Conservation (phyloP, 1,139 yeast genomes). For the Protomyces gravidus region DNA sequence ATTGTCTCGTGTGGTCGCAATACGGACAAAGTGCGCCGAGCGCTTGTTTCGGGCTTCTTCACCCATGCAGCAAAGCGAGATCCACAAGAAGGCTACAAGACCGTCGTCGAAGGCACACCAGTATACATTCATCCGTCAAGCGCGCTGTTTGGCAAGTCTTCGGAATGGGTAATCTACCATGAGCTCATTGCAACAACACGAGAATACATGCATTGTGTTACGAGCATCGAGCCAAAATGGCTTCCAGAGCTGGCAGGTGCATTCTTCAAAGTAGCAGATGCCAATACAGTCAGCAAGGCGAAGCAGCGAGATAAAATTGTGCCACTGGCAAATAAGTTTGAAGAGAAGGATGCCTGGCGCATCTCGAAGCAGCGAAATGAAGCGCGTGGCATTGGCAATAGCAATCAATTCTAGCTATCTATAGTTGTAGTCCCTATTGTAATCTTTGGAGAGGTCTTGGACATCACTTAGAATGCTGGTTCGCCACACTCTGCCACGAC, state of each 20-base stretch:
- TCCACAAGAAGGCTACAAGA: constrained; percentile 70
- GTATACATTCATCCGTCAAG: constrained; percentile 90
- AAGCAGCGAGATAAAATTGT: constrained; percentile 52
- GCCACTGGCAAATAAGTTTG: constrained; percentile 58
- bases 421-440: background rate
- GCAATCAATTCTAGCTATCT: background rate
- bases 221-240: constrained; percentile 81
- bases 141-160: constrained; percentile 64
- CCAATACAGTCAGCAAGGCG: constrained; percentile 43
- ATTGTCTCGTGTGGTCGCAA: constrained; percentile 60
- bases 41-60: constrained; percentile 83
- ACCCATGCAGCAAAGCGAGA: constrained; percentile 77
- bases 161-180: constrained; percentile 80
- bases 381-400: constrained; percentile 5
- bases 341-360: constrained; percentile 56
- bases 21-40: constrained; percentile 60
- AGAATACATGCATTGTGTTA: constrained; percentile 88
- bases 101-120: constrained; percentile 69
- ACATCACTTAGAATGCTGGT: constrained; percentile 15
- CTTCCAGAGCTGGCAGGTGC: constrained; percentile 79
- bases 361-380: constrained; percentile 45
- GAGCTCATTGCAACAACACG: constrained; percentile 73
- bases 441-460: constrained; percentile 5
- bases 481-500: constrained; percentile 18
- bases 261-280: constrained; percentile 63